Conservation (phyloP, 306 rosid species). For the Bauhinia variegata region DNA sequence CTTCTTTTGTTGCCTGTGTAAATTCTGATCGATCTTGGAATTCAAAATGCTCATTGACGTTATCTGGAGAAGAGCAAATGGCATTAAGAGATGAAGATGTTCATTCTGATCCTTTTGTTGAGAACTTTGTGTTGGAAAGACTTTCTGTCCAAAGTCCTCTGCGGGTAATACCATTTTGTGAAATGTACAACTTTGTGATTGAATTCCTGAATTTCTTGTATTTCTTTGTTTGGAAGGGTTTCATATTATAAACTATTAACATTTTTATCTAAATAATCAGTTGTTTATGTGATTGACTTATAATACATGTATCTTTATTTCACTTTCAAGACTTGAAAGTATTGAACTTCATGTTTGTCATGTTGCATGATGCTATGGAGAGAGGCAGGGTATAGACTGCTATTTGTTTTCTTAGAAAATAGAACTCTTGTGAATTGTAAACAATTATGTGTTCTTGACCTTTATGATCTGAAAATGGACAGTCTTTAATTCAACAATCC, state of each 20-base stretch:
- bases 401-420: slow-evolving; percentile 27
- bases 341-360: slow-evolving; percentile 21
- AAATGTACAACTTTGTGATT: slow-evolving; percentile 28
- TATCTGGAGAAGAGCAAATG: slow-evolving; percentile 66
- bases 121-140: slow-evolving; percentile 94
- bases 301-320: slow-evolving; percentile 26
- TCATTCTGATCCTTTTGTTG: slow-evolving; percentile 76
- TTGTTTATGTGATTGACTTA: slow-evolving; percentile 9
- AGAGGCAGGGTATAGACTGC: slow-evolving; percentile 7
- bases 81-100: slow-evolving; percentile 54
- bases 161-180: slow-evolving; percentile 68
- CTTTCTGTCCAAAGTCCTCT: slow-evolving; percentile 94
- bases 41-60: slow-evolving; percentile 68
- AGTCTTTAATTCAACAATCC: slow-evolving; percentile 5
- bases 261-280: too few species aligned
- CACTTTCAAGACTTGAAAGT: slow-evolving; percentile 19
- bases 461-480: slow-evolving; percentile 18
- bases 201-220: slow-evolving; percentile 24
- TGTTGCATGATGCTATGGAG: slow-evolving; percentile 17
- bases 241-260: slow-evolving; percentile 1
- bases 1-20: slow-evolving; percentile 85
- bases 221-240: slow-evolving; percentile 26
- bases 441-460: slow-evolving; percentile 14
- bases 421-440: slow-evolving; percentile 20
- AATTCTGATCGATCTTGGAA: slow-evolving; percentile 91